phyloP scores from a whole-genome alignment of 805 yeast species.

The Tetrapisispora fleetii region DNA sequence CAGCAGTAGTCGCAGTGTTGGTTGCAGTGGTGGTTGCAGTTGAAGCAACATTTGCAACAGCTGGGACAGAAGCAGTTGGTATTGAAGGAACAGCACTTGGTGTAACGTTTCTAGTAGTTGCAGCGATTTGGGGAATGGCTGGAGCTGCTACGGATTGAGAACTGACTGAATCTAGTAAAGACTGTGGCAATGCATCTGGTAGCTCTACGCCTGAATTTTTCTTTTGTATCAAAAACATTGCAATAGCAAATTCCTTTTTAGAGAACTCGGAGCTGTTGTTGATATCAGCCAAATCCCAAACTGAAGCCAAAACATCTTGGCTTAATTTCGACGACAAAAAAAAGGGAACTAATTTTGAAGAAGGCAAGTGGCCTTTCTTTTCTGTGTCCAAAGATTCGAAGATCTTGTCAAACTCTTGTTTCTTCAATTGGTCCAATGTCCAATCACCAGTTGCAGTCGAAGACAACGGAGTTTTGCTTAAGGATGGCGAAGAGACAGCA shows the following conservation, averaged over 20 bases:
- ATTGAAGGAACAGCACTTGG: background rate
- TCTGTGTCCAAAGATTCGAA: slow-evolving; percentile 67
- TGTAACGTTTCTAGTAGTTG: background rate
- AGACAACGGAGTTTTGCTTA: background rate
- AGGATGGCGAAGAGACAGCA: background rate
- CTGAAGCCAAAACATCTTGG: slow-evolving; percentile 72
- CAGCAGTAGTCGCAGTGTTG: slow-evolving; percentile 6
- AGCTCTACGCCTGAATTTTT: slow-evolving; percentile 51
- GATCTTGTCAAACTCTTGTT: slow-evolving; percentile 63
- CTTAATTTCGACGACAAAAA: slow-evolving; percentile 77
- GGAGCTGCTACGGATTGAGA: background rate
- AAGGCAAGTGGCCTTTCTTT: slow-evolving; percentile 50
- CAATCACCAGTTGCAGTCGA: slow-evolving; percentile 35
- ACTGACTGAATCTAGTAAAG: slow-evolving; percentile 6
- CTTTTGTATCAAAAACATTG: slow-evolving; percentile 84
- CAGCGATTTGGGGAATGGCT: background rate
- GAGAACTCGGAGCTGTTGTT: slow-evolving; percentile 74
- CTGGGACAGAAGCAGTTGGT: background rate
- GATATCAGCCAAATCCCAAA: slow-evolving; percentile 91
- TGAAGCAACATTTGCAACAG: slow-evolving; percentile 3
- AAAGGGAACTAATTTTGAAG: slow-evolving; percentile 78
- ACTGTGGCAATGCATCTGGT: slow-evolving; percentile 27
- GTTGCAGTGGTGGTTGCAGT: slow-evolving; percentile 9
- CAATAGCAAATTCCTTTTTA: slow-evolving; percentile 76
- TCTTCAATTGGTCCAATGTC: slow-evolving; percentile 56